These are phyloP conservation scores for Chaetoceros tenuissimus DNA, from an alignment of 108 stramenopile genomes.

Conservation along the genomic window DNA sequence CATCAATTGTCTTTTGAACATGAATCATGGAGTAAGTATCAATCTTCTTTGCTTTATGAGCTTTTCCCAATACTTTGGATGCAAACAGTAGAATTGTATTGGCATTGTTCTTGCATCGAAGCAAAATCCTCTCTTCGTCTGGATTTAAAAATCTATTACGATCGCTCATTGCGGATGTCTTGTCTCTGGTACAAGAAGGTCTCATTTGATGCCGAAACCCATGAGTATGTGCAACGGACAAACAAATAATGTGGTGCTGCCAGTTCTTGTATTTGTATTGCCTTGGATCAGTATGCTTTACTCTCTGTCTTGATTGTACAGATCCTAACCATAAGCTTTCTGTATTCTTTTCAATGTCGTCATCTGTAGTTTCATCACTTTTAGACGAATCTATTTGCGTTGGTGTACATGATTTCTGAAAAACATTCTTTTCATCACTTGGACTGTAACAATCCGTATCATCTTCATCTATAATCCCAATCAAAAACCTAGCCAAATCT, in stretches of 20 bases:
- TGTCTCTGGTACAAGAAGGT: conserved; percentile 4
- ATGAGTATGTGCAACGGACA: conserved; percentile 11
- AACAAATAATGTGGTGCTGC: neutral
- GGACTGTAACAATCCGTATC: too few relatives aligned
- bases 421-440: too few relatives aligned
- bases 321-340: too few relatives aligned
- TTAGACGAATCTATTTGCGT: too few relatives aligned
- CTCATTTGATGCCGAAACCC: conserved; percentile 8
- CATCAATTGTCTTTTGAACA: conserved; percentile 1
- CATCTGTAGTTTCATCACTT: too few relatives aligned
- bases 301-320: too few relatives aligned
- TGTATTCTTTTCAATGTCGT: too few relatives aligned
- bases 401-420: too few relatives aligned
- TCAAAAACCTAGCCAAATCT: conserved; percentile 4
- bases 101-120: conserved; percentile 2
- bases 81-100: conserved; percentile 6
- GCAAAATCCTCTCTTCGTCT: neutral
- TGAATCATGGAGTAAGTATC: conserved; percentile 14
- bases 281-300: neutral
- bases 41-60: neutral
- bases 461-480: neutral
- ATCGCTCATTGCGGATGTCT: neutral
- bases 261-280: neutral
- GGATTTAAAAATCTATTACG: conserved; percentile 7
- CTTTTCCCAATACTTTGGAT: conserved; percentile 1